Percentiles rank a stretch among this genome's conserved stretches.
These are phyloP conservation scores for Sporothrix brunneoviolacea DNA, from an alignment of 2,329 filamentous ascomycete genomes.

Conservation along the genomic window DNA sequence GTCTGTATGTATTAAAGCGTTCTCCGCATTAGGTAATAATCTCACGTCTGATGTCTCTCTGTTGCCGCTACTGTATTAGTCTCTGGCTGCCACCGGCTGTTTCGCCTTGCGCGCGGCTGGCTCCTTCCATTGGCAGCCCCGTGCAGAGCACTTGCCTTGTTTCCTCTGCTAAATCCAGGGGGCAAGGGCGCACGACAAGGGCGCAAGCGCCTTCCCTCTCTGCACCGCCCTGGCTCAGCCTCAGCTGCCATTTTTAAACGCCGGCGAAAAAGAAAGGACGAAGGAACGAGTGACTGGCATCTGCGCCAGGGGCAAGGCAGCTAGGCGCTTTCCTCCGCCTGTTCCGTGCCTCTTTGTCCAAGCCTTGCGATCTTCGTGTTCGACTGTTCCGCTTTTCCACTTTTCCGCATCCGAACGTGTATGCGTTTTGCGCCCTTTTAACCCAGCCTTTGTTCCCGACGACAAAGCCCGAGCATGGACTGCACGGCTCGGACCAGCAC, in stretches of 20 bases:
- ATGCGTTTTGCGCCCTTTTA: background rate
- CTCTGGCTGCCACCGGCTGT: background rate
- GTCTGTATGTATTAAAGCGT: no score
- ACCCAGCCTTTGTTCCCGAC: no score
- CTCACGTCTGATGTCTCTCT: background rate
- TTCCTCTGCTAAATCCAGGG: no score
- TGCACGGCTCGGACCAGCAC: no score
- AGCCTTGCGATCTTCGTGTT: background rate
- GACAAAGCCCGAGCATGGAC: no score
- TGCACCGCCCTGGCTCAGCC: background rate
- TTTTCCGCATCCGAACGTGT: background rate
- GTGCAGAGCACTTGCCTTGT: no score
- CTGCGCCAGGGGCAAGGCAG: no score
- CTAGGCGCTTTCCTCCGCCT: conserved; percentile 6
- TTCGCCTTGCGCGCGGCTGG: background rate
- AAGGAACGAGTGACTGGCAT: no score
- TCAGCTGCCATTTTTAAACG: background rate
- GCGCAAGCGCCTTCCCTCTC: background rate
- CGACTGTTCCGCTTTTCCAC: background rate
- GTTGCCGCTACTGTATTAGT: no score
- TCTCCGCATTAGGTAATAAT: no score
- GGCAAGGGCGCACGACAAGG: no score
- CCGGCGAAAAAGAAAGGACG: no score
- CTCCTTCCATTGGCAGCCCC: background rate
- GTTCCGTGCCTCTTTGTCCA: conserved; percentile 3